Conservation (phyloP, 2,329 filamentous ascomycete species). For the Colletotrichum magnum region DNA sequence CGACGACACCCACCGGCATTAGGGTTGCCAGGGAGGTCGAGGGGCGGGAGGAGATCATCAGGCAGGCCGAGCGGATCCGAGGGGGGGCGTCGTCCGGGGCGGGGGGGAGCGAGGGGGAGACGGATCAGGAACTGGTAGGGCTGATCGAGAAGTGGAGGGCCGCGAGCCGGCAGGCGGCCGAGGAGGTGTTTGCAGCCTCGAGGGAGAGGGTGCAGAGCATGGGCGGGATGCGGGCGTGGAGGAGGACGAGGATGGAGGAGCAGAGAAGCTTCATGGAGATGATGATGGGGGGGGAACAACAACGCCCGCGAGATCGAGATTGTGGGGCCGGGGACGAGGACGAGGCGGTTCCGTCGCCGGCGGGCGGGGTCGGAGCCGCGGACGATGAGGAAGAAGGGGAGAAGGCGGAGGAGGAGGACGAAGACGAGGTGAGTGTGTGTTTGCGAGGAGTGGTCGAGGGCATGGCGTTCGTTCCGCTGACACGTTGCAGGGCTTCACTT, state of each 20-base stretch:
- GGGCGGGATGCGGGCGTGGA: constrained; percentile 33
- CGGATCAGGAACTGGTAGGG: constrained; percentile 30
- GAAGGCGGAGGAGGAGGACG: constrained; percentile 1
- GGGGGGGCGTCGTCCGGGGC: neutral
- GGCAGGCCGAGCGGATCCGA: constrained; percentile 31
- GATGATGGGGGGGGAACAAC: constrained; percentile 50
- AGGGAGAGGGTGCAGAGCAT: constrained; percentile 27
- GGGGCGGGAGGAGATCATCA: constrained; percentile 36
- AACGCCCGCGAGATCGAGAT: constrained; percentile 22
- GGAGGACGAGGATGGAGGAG: constrained; percentile 39
- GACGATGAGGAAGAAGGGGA: neutral
- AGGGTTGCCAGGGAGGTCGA: constrained; percentile 21
- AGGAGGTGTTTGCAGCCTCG: constrained; percentile 38
- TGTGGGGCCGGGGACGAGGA: neutral
- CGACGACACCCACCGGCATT: neutral
- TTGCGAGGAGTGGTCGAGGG: neutral
- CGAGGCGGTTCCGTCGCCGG: neutral
- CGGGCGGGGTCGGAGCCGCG: constrained; percentile 1
- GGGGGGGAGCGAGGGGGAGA: constrained; percentile 3
- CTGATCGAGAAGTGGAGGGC: constrained; percentile 40
- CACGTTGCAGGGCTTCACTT: constrained; percentile 37
- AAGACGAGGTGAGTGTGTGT: constrained; percentile 16
- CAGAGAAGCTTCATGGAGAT: constrained; percentile 50
- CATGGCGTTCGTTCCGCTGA: constrained; percentile 6
- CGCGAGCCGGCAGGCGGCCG: constrained; percentile 39